phyloP scores from a whole-genome alignment of 164 flowering plant genomes.

The Vitis riparia region DNA sequence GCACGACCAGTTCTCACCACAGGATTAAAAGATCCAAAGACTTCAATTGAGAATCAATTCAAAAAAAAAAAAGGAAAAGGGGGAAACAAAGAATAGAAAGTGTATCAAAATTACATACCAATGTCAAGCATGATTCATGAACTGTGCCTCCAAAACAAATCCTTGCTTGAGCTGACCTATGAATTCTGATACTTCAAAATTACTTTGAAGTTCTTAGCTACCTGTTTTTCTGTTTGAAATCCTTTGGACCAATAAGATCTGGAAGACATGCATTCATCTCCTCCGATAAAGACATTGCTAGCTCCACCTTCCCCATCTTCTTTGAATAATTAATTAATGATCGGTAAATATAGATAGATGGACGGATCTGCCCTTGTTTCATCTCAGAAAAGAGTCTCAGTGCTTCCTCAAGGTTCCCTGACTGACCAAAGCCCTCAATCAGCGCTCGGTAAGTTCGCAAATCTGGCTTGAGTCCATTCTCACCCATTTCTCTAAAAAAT shows the following conservation, averaged over 20 bases:
- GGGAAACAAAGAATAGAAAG: no score
- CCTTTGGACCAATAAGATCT: constrained; percentile 55
- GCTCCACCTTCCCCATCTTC: constrained; percentile 62
- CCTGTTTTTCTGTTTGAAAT: constrained; percentile 50
- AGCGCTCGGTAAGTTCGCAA: constrained; percentile 77
- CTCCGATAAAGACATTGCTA: constrained; percentile 41
- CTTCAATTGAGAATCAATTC: no score
- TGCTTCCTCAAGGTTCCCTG: constrained; percentile 67
- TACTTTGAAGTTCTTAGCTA: background rate
- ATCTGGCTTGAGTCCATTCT: constrained; percentile 70
- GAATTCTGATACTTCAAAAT: no score
- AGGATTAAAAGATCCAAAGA: no score
- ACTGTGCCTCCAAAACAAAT: no score
- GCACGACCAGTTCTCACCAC: no score
- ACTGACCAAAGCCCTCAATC: constrained; percentile 73
- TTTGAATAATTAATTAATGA: constrained; percentile 53
- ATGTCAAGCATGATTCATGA: no score
- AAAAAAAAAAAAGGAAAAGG: no score
- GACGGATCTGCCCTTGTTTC: constrained; percentile 53
- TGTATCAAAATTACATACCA: no score
- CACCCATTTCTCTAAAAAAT: constrained; percentile 55
- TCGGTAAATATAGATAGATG: constrained; percentile 66
- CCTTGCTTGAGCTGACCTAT: no score
- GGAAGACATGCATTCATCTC: constrained; percentile 61
- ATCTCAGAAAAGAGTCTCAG: constrained; percentile 65